These are phyloP conservation scores for Pythium utonaiense DNA, from an alignment of 352 stramenopile species.

Conservation along the genomic window DNA sequence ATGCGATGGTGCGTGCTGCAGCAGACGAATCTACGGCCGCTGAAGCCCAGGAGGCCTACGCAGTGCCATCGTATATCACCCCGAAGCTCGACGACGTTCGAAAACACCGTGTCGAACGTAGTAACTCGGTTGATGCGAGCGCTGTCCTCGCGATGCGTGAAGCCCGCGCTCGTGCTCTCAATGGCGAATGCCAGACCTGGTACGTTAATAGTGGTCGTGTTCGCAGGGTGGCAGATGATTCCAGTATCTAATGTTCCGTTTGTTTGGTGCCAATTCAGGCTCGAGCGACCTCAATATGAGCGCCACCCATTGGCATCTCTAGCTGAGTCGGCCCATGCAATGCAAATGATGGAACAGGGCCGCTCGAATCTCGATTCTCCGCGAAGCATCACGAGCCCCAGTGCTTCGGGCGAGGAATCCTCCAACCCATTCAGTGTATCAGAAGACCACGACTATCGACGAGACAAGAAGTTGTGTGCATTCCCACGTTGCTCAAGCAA, in stretches of 20 bases:
- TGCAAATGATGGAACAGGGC: slow-evolving; percentile 46
- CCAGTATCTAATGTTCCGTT: neutral
- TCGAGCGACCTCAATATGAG: slow-evolving; percentile 8
- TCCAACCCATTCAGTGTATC: slow-evolving; percentile 11
- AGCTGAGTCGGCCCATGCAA: slow-evolving; percentile 53
- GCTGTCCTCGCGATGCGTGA: slow-evolving; percentile 30
- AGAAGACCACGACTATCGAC: slow-evolving; percentile 26
- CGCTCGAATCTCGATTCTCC: slow-evolving; percentile 19
- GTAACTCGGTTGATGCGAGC: slow-evolving; percentile 48
- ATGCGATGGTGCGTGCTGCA: slow-evolving; percentile 39
- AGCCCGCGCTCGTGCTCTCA: slow-evolving; percentile 22
- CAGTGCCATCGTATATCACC: slow-evolving; percentile 17
- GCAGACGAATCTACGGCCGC: neutral
- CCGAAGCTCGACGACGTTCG: slow-evolving; percentile 22
- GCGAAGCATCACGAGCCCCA: slow-evolving; percentile 10
- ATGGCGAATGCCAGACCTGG: slow-evolving; percentile 42
- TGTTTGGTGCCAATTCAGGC: neutral
- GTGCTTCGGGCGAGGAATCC: slow-evolving; percentile 16
- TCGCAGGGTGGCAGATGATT: neutral
- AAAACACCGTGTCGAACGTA: slow-evolving; percentile 48
- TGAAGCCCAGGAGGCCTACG: slow-evolving; percentile 7
- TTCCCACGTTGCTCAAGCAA: slow-evolving; percentile 74
- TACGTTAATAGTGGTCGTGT: neutral
- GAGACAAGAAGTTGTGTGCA: slow-evolving; percentile 76
- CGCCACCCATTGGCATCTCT: slow-evolving; percentile 43